Evolutionary conservation across 202 grass and related monocot species (phyloP).

Genomic region (Miscanthus sacchariflorus): DNA sequence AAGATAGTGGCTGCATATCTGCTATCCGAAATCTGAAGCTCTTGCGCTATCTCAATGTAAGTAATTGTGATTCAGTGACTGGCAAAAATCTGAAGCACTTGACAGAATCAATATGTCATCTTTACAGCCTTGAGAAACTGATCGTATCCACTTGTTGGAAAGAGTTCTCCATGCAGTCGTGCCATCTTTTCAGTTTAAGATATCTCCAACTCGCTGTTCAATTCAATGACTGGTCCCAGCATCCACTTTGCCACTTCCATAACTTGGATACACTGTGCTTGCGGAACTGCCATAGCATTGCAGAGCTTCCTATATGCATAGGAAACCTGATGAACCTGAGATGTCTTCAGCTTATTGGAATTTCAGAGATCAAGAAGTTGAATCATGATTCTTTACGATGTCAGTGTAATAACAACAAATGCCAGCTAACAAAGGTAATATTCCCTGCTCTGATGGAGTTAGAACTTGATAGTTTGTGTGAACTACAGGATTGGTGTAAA

Average conservation of each 20-base stretch:
- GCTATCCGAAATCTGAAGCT: constrained; percentile 2
- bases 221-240: not conserved
- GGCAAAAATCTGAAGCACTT: not conserved
- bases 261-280: constrained; percentile 32
- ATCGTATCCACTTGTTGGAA: not conserved
- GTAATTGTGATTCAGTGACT: not conserved
- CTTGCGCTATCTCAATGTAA: constrained; percentile 20
- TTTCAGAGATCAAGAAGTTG: constrained; percentile 1
- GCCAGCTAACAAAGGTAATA: not conserved
- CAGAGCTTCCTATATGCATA: not conserved
- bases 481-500: constrained; percentile 2
- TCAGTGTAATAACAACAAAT: not conserved
- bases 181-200: constrained; percentile 29
- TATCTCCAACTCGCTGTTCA: not conserved
- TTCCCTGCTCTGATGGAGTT: constrained; percentile 16
- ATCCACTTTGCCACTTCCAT: constrained; percentile 13
- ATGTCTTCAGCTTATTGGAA: constrained; percentile 17
- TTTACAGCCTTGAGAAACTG: constrained; percentile 40
- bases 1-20: not conserved
- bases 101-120: constrained; percentile 11
- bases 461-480: not conserved
- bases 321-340: constrained; percentile 15
- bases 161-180: not conserved
- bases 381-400: not conserved
- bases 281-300: not conserved